Conservation (phyloP, 257 asterid species). For the Apocynum venetum region DNA sequence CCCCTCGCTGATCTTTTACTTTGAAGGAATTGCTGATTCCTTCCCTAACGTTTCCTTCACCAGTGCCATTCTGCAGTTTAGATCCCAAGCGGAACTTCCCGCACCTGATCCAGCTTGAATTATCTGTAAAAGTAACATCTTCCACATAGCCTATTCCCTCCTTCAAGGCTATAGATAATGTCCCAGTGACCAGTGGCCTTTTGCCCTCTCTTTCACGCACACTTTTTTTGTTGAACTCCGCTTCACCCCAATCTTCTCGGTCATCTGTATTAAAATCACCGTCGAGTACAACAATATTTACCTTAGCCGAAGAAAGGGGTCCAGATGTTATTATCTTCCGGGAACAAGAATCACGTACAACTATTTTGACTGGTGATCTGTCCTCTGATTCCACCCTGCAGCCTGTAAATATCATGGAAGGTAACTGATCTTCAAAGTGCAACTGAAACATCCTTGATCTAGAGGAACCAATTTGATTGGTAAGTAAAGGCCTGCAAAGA, state of each 20-base stretch:
- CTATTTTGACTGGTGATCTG: conserved; percentile 31
- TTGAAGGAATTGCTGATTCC: conserved; percentile 67
- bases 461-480: conserved; percentile 29
- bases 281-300: conserved; percentile 54
- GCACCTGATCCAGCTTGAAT: conserved; percentile 87
- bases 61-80: conserved; percentile 24
- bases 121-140: conserved; percentile 70
- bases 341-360: conserved; percentile 43
- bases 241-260: conserved; percentile 57
- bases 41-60: conserved; percentile 51
- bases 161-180: conserved; percentile 38
- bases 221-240: conserved; percentile 41
- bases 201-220: conserved; percentile 70
- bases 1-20: conserved; percentile 94
- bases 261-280: conserved; percentile 68
- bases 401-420: conserved; percentile 58
- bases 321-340: conserved; percentile 42
- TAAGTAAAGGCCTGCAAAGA: conserved; percentile 32
- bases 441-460: conserved; percentile 46
- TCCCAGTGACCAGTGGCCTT: conserved; percentile 79
- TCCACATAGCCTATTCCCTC: conserved; percentile 66
- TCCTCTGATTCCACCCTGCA: conserved; percentile 39
- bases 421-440: conserved; percentile 39
- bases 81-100: conserved; percentile 75
- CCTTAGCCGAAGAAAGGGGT: conserved; percentile 49